Evolutionary conservation across 352 stramenopile species (phyloP).

Genomic region (Phytopythium chamaehyphon): DNA sequence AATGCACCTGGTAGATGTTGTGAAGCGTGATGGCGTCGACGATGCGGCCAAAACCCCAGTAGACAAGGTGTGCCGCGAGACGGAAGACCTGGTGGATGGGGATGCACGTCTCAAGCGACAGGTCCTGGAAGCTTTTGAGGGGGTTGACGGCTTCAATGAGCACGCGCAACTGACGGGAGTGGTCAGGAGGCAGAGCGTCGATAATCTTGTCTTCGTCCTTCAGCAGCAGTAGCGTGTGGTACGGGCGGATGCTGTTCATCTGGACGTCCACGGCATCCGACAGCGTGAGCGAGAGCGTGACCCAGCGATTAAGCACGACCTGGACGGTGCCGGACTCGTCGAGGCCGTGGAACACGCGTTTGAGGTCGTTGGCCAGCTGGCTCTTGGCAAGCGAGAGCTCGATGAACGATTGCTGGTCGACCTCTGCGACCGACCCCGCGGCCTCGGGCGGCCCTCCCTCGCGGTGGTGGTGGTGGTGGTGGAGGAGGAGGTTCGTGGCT

Average conservation of each 20-base stretch:
- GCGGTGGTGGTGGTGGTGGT: constrained; percentile 28
- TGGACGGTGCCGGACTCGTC: constrained; percentile 70
- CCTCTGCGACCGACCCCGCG: constrained; percentile 29
- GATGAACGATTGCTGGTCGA: constrained; percentile 81
- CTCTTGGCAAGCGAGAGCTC: constrained; percentile 74
- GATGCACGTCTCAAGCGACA: constrained; percentile 70
- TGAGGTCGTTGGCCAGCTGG: constrained; percentile 82
- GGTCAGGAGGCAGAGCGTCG: constrained; percentile 57
- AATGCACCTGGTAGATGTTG: constrained; percentile 83
- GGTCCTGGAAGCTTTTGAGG: constrained; percentile 83
- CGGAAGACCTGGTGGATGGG: constrained; percentile 82
- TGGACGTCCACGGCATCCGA: constrained; percentile 55
- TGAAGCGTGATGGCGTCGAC: constrained; percentile 83
- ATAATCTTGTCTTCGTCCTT: constrained; percentile 62
- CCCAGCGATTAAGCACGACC: constrained; percentile 82
- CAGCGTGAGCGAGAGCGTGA: constrained; percentile 83
- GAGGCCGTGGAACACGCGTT: constrained; percentile 79
- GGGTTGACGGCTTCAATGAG: constrained; percentile 75
- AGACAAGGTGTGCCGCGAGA: constrained; percentile 76
- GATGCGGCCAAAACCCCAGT: constrained; percentile 77
- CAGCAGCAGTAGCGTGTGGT: constrained; percentile 79
- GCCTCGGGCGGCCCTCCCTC: constrained; percentile 23
- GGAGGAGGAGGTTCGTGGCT: not conserved
- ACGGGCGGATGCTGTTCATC: constrained; percentile 67
- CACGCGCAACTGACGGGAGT: constrained; percentile 69